Percentiles rank a stretch among this genome's conserved stretches.
Evolutionary conservation across 805 yeast genomes (phyloP).

Genomic region (Candida andamanensis): DNA sequence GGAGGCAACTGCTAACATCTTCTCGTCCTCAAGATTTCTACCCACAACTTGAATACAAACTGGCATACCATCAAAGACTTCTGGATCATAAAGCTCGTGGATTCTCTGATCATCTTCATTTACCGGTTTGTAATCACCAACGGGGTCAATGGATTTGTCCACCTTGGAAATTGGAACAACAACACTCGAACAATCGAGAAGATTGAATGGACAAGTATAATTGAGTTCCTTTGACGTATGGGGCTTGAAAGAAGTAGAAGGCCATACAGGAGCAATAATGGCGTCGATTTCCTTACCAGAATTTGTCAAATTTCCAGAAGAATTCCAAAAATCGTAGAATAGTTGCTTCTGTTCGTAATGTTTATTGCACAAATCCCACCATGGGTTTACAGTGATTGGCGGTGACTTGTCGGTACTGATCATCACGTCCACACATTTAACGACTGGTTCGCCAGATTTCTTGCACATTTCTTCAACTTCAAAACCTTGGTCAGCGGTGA

Average conservation of each 20-base stretch:
- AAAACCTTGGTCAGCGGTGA: conserved; percentile 16
- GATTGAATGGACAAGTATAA: conserved; percentile 5
- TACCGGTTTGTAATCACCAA: conserved; percentile 1
- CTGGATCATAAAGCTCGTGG: conserved; percentile 3
- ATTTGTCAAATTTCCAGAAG: conserved; percentile 7
- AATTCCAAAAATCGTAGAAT: conserved; percentile 28
- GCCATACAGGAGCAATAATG: conserved; percentile 20
- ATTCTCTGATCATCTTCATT: conserved; percentile 1
- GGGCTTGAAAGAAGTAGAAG: conserved; percentile 4
- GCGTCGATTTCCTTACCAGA: conserved; percentile 48
- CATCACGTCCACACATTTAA: conserved; percentile 33
- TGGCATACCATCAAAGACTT: conserved; percentile 4
- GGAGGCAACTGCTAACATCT: conserved; percentile 3
- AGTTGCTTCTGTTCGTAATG: conserved; percentile 17
- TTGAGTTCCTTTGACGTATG: neutral
- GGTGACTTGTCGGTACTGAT: conserved; percentile 18
- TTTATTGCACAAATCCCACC: conserved; percentile 4
- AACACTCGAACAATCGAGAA: conserved; percentile 2
- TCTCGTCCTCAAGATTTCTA: conserved; percentile 2
- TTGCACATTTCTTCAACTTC: conserved; percentile 26
- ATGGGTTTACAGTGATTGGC: neutral
- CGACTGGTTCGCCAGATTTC: conserved; percentile 41
- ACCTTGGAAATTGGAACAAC: conserved; percentile 4
- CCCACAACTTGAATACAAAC: conserved; percentile 6
- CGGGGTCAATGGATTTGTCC: neutral